These are phyloP conservation scores for Jatropha multifida DNA, from an alignment of 441 rosid genomes.

Conservation along the genomic window DNA sequence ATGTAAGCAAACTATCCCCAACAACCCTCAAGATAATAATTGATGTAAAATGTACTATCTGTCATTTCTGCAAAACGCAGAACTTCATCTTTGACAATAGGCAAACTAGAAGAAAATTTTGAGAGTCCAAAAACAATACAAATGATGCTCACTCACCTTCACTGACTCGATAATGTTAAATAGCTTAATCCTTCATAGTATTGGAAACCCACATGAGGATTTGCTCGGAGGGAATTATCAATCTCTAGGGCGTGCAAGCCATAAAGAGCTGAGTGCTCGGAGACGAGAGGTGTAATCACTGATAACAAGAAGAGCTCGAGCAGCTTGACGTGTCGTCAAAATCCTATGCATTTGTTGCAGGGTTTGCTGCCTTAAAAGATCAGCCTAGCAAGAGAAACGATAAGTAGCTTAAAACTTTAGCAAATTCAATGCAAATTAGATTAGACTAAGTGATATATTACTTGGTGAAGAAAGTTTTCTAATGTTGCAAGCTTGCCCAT, in stretches of 20 bases:
- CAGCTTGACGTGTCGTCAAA: slow-evolving; percentile 85
- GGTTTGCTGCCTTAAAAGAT: slow-evolving; percentile 85
- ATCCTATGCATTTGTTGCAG: slow-evolving; percentile 86
- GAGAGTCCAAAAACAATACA: neutral
- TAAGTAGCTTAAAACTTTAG: neutral
- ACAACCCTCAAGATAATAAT: neutral
- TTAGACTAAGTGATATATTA: neutral
- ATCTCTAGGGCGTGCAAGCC: slow-evolving; percentile 86
- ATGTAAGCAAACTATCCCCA: neutral
- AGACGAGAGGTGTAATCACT: slow-evolving; percentile 75
- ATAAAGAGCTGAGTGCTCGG: slow-evolving; percentile 89
- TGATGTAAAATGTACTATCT: neutral
- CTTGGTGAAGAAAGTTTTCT: slow-evolving; percentile 92
- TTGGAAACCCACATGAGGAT: neutral
- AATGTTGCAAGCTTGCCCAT: slow-evolving; percentile 83
- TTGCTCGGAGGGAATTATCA: slow-evolving; percentile 18
- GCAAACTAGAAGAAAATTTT: slow-evolving; percentile 1
- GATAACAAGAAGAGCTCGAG: slow-evolving; percentile 80
- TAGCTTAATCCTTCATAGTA: slow-evolving; percentile 5
- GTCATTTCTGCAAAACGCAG: neutral
- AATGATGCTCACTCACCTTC: neutral
- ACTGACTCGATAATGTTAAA: slow-evolving; percentile 7
- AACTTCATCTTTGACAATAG: neutral
- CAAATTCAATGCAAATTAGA: neutral
- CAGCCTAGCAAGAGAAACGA: slow-evolving; percentile 53